phyloP scores from a whole-genome alignment of 2,329 filamentous ascomycete species.

The Byssochlamys sp. region DNA sequence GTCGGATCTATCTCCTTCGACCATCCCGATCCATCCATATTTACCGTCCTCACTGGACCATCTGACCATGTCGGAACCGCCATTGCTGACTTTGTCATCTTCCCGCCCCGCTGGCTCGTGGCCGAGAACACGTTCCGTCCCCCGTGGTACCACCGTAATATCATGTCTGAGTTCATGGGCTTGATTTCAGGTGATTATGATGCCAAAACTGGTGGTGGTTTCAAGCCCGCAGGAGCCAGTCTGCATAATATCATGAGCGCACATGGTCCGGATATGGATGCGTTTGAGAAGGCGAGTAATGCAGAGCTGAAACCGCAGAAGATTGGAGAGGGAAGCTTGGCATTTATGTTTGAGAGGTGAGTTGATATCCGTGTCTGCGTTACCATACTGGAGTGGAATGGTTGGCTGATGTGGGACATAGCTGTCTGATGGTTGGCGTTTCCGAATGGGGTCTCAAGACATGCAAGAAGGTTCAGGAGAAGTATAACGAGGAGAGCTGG shows the following conservation, averaged over 20 bases:
- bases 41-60: conserved; percentile 55
- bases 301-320: conserved; percentile 47
- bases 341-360: conserved; percentile 55
- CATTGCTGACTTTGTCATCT: conserved; percentile 57
- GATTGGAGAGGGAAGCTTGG: conserved; percentile 51
- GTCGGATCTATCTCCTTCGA: conserved; percentile 66
- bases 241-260: conserved; percentile 65
- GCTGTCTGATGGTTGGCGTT: conserved; percentile 59
- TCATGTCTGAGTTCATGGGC: conserved; percentile 58
- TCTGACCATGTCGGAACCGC: conserved; percentile 52
- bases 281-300: conserved; percentile 47
- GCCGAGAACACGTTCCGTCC: conserved; percentile 52
- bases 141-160: conserved; percentile 57
- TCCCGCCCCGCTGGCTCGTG: conserved; percentile 56
- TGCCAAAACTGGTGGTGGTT: conserved; percentile 48
- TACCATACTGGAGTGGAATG: neutral
- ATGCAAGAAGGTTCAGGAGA: conserved; percentile 60
- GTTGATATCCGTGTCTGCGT: neutral
- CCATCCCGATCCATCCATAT: conserved; percentile 70
- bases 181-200: conserved; percentile 53
- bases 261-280: conserved; percentile 50
- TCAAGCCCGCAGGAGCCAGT: conserved; percentile 52
- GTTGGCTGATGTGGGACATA: conserved; percentile 35
- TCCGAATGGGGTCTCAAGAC: conserved; percentile 63
- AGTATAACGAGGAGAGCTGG: conserved; percentile 78